Evolutionary conservation across 139 green algal genomes (phyloP), one percentile per base, ranked within the genome.

Genomic region (Picochlorum sp.): DNA sequence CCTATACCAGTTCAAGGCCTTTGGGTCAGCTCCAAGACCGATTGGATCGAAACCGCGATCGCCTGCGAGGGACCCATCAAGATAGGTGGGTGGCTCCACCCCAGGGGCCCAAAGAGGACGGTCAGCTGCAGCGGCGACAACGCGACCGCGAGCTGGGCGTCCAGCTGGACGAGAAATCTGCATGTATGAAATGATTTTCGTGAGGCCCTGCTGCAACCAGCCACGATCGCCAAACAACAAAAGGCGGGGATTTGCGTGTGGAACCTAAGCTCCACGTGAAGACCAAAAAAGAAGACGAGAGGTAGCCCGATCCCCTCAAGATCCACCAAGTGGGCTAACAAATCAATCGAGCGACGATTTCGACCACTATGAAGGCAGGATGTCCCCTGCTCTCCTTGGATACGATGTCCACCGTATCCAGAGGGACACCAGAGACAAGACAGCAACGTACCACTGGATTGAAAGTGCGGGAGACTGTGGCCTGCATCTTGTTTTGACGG

Each of bases 11-110:
- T 67, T 77, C 26, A 89, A 69, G 15, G 18, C 31, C 63, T 86
- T 77, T 7, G 66, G 37, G 61, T 89, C 73, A 23, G 75, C 63
- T 38, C 85, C 86, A 60, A 92, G 81, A 62, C 74, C 74, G 51
- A 92, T 74, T 41, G 86, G 86, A 74, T 92, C 86, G 50, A 84
- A 59, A 41, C 51, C 51, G 8, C 51, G 51, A n/a, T 59, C 51
- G 7, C 51, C 51, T n/a, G 51, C 18, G 5, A 59, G 21, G n/a
- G 51, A 30, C 18, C 23, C 23, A 21, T 26, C 26, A 18, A 59
- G 23, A 14, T 59, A 59, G 4, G n/a, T 28, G 23, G 51, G 51
- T 30, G 51, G 5, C 51, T 59, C 18, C 6, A 59, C 51, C 15
- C 51, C 51, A 15, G 51, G 51, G 23, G 23, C 20, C 51, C 51